phyloP scores from a whole-genome alignment of 2,329 filamentous ascomycete genomes.

The Penicillium sp. region DNA sequence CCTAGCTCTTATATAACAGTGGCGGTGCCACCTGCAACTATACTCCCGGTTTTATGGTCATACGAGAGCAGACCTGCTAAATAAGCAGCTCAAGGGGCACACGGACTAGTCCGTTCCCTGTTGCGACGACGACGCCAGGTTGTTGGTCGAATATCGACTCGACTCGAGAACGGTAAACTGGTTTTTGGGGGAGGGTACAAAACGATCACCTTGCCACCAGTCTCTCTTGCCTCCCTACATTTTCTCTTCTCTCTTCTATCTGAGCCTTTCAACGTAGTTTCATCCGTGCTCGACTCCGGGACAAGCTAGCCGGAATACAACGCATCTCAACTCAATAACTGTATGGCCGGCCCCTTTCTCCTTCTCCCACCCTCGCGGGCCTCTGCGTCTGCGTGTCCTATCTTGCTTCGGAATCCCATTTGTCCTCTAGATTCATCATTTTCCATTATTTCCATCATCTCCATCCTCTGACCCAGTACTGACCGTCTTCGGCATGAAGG shows the following conservation, averaged over 20 bases:
- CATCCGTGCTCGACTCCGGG: neutral
- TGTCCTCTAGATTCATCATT: neutral
- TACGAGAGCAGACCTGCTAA: neutral
- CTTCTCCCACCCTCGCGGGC: neutral
- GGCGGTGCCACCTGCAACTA: too few species aligned
- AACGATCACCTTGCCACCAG: neutral
- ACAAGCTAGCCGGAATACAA: neutral
- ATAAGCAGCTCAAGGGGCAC: neutral
- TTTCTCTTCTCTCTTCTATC: neutral
- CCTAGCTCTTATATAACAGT: too few species aligned
- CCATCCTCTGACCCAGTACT: neutral
- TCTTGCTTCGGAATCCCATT: neutral
- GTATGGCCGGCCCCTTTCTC: slow-evolving; percentile 7
- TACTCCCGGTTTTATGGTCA: neutral
- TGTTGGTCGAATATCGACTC: neutral
- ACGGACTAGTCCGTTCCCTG: neutral
- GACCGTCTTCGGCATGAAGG: slow-evolving; percentile 1
- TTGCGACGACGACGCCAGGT: neutral
- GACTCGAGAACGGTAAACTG: neutral
- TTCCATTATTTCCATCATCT: neutral
- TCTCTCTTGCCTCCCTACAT: neutral
- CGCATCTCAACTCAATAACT: neutral
- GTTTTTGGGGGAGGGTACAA: neutral
- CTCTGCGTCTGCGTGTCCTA: neutral
- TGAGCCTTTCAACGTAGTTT: neutral